Conservation (phyloP, 495 filamentous ascomycete species). For the Penicillium antarcticum region DNA sequence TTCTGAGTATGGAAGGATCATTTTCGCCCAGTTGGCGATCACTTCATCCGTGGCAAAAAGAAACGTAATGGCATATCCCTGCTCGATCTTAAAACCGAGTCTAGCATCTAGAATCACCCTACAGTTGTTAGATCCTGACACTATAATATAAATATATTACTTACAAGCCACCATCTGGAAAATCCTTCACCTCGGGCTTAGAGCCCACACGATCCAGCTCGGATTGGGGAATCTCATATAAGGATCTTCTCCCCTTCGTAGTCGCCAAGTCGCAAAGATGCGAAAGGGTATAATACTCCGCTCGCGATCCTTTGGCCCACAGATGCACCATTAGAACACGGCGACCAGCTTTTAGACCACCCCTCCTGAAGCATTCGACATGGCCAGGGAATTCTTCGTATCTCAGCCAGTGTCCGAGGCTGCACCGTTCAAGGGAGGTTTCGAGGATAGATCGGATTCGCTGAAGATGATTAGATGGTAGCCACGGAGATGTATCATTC, state of each 20-base stretch:
- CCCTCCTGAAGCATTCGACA: slow-evolving; percentile 17
- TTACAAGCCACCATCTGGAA: slow-evolving; percentile 21
- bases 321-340: slow-evolving; percentile 16
- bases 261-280: slow-evolving; percentile 14
- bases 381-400: slow-evolving; percentile 18
- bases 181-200: slow-evolving; percentile 17
- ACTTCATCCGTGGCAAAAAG: slow-evolving; percentile 11
- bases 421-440: slow-evolving; percentile 19
- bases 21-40: slow-evolving; percentile 9
- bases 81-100: slow-evolving; percentile 16
- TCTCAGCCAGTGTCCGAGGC: slow-evolving; percentile 20
- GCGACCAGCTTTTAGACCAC: slow-evolving; percentile 15
- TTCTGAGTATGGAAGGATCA: slow-evolving; percentile 6
- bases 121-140: slow-evolving; percentile 10
- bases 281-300: slow-evolving; percentile 16
- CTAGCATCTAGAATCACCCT: slow-evolving; percentile 16
- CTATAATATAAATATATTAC: slow-evolving; percentile 16
- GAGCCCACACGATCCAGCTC: slow-evolving; percentile 14
- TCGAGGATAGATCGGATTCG: slow-evolving; percentile 20
- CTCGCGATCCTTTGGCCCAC: slow-evolving; percentile 20
- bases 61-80: slow-evolving; percentile 21
- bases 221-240: slow-evolving; percentile 16
- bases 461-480: slow-evolving; percentile 17
- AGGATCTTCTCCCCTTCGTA: slow-evolving; percentile 17
- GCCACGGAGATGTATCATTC: slow-evolving; percentile 7